phyloP scores from a whole-genome alignment of 495 filamentous ascomycete genomes.

The Pyronema omphalodes region DNA sequence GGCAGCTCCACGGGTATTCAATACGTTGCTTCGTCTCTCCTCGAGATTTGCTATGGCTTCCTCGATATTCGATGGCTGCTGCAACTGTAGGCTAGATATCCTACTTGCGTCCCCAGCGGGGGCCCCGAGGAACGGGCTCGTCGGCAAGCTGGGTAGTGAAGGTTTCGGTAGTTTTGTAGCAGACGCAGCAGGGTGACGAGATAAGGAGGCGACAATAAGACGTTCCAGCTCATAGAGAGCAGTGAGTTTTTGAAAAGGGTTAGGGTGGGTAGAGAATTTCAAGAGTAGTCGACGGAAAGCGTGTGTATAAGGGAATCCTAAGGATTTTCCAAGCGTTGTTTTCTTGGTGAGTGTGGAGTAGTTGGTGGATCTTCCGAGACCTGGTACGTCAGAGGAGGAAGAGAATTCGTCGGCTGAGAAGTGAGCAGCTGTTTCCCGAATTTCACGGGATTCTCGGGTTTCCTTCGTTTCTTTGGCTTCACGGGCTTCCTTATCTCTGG shows the following conservation, averaged over 20 bases:
- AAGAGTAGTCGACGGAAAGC: conserved; percentile 64
- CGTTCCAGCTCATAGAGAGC: conserved; percentile 68
- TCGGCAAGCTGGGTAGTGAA: conserved; percentile 16
- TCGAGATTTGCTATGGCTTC: conserved; percentile 50
- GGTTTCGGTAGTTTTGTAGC: conserved; percentile 8
- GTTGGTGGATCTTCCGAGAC: conserved; percentile 23
- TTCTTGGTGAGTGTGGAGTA: conserved; percentile 21
- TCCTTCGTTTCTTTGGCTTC: no score
- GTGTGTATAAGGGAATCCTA: conserved; percentile 47
- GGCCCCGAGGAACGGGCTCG: conserved; percentile 21
- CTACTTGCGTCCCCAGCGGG: conserved; percentile 19
- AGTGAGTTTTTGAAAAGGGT: conserved; percentile 70
- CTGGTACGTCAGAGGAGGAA: conserved; percentile 27
- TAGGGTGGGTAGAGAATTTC: conserved; percentile 79
- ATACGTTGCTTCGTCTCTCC: conserved; percentile 42
- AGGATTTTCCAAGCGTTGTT: conserved; percentile 14
- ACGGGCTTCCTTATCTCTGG: no score
- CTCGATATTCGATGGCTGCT: conserved; percentile 33
- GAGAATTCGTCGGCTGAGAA: conserved; percentile 27
- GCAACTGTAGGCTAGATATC: conserved; percentile 20
- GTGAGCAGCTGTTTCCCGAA: neutral
- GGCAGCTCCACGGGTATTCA: conserved; percentile 4
- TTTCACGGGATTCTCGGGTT: neutral
- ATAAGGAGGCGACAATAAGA: conserved; percentile 58
- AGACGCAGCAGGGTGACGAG: conserved; percentile 27